Evolutionary conservation across 768 basidiomycete species (phyloP), one percentile per base, ranked within the genome.

Genomic region (Termitomyces sp.): DNA sequence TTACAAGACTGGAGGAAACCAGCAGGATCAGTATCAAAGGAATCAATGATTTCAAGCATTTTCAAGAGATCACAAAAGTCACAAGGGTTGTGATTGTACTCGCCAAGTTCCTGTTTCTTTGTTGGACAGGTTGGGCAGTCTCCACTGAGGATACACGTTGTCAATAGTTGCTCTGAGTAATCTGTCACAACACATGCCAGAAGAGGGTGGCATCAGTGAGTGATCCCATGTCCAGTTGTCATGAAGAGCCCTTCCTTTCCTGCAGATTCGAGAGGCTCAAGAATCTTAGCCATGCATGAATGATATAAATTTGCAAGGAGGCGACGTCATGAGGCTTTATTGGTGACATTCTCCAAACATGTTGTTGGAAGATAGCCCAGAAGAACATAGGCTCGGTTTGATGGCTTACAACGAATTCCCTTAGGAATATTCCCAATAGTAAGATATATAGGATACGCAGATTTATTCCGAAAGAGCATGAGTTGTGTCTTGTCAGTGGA

Each of bases 401-500:
- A 75, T 1, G 78, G 76, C 56, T 80, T 71, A 0, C 75, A 69
- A 0, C 72, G 71, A 12, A 78, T 72, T 0, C 72, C 65, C 55
- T 81, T 82, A 0, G 73, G 68, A 6, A 83, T 68, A 56, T 81
- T 81, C 0, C 79, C 79, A 54, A 82, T 75, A 0, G 81, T 79
- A 9, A 82, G 55, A 62, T 84, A 84, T 0, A 83, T 70, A 0
- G 81, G 81, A 64, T 78, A 82, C 6, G 78, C 76, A 20, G 63
- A 61, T 79, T 28, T 28, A 57, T 78, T 75, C 1, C 76, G 63
- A 61, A 81, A 79, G 0, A 67, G 58, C 0, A 78, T 78, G 0
- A 82, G 66, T 53, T 74, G 69, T 0, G 79, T 82, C 56, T 82
- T 83, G 67, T 84, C 79, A 0, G 35, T 74, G 0, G 79, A 73